These are phyloP conservation scores for Scheffersomyces cryptocercus DNA, from an alignment of 1,139 yeast species.

Conservation along the genomic window DNA sequence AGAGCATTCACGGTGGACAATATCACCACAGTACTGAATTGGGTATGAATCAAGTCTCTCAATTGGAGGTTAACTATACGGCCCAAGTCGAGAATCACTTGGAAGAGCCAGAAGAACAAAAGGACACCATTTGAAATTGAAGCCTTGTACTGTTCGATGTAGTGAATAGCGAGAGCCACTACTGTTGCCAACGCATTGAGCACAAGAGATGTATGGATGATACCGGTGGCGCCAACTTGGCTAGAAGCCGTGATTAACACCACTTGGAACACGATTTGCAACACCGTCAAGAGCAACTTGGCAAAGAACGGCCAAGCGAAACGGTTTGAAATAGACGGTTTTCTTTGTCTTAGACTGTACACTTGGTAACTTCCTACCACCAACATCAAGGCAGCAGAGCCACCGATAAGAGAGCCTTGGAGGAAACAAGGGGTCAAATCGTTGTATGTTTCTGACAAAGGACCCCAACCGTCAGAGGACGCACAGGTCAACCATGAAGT, in stretches of 20 bases:
- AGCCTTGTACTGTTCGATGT: constrained; percentile 69
- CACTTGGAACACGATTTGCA: constrained; percentile 40
- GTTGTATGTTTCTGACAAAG: constrained; percentile 55
- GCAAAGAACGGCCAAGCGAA: constrained; percentile 44
- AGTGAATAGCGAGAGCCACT: constrained; percentile 60
- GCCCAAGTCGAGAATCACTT: constrained; percentile 40
- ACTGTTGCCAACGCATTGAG: constrained; percentile 42
- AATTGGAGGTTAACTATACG: constrained; percentile 48
- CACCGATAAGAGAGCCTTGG: constrained; percentile 63
- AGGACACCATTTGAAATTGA: constrained; percentile 68
- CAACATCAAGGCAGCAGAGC: constrained; percentile 54
- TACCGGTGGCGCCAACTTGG: constrained; percentile 29
- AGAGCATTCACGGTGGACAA: constrained; percentile 52
- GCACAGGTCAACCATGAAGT: constrained; percentile 10
- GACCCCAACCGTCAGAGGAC: constrained; percentile 69
- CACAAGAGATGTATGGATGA: constrained; percentile 44
- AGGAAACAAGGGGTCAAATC: constrained; percentile 84
- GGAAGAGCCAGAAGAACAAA: constrained; percentile 75
- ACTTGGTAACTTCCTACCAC: constrained; percentile 53
- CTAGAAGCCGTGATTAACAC: constrained; percentile 25
- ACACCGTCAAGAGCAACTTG: constrained; percentile 41
- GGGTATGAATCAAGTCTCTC: constrained; percentile 41
- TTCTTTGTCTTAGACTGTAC: constrained; percentile 31
- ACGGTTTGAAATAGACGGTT: constrained; percentile 33
- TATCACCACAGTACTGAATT: constrained; percentile 44